These are phyloP conservation scores for Fomitiporia mediterranea DNA, from an alignment of 1,284 basidiomycete genomes.

Conservation along the genomic window DNA sequence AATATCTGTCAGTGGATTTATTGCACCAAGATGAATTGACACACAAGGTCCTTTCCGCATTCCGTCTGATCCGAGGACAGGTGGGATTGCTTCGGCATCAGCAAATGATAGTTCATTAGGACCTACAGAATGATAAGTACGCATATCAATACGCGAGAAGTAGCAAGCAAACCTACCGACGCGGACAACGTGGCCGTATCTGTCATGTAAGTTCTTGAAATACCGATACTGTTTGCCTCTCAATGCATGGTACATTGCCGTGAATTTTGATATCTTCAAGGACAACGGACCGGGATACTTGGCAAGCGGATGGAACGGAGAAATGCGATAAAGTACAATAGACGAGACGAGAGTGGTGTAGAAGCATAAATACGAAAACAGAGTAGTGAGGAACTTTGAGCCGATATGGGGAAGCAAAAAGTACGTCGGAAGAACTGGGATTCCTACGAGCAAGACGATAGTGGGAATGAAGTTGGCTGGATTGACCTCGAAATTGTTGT, in stretches of 20 bases:
- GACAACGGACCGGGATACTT: slow-evolving; percentile 24
- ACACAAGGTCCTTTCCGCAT: slow-evolving; percentile 7
- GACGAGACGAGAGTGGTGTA: slow-evolving; percentile 17
- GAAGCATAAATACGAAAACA: slow-evolving; percentile 18
- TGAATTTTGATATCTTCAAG: slow-evolving; percentile 23
- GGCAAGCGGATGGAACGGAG: slow-evolving; percentile 26
- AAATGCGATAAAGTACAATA: slow-evolving; percentile 24
- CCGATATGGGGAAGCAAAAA: slow-evolving; percentile 12
- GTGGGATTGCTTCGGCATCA: slow-evolving; percentile 27
- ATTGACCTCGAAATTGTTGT: slow-evolving; percentile 12
- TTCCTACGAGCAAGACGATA: neutral
- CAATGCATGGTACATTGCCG: slow-evolving; percentile 21
- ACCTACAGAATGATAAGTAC: slow-evolving; percentile 22
- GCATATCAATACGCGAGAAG: neutral
- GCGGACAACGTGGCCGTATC: slow-evolving; percentile 23
- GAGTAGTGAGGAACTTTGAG: slow-evolving; percentile 22
- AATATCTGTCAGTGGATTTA: neutral
- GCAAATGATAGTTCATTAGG: slow-evolving; percentile 34
- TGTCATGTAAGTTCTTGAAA: slow-evolving; percentile 18
- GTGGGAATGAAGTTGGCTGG: neutral
- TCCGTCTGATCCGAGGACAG: slow-evolving; percentile 27
- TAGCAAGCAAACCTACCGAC: slow-evolving; percentile 19
- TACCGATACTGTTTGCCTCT: slow-evolving; percentile 9
- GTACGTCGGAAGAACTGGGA: neutral
- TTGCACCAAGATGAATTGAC: no score